A percentile compares a stretch with the other conserved stretches of the same genome.
Evolutionary conservation across 352 stramenopile species (phyloP).

Genomic region (Pythium coloratum): DNA sequence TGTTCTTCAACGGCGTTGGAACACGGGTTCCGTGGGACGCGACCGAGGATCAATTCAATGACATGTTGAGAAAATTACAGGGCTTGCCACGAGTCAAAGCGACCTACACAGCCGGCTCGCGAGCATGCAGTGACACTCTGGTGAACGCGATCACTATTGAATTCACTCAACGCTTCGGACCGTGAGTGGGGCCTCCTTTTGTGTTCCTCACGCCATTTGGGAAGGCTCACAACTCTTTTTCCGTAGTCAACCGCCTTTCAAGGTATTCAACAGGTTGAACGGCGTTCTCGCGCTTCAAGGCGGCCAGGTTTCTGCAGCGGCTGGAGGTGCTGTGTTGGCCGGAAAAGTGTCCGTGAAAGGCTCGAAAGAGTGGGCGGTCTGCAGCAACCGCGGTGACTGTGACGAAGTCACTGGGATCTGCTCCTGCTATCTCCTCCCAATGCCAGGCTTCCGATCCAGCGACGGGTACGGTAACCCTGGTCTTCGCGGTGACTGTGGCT

Average conservation of each 20-base stretch:
- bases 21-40: slow-evolving; percentile 56
- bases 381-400: slow-evolving; percentile 88
- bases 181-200: slow-evolving; percentile 33
- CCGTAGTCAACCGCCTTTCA: slow-evolving; percentile 55
- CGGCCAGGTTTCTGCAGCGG: slow-evolving; percentile 52
- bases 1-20: slow-evolving; percentile 66
- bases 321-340: slow-evolving; percentile 43
- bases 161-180: slow-evolving; percentile 57
- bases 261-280: slow-evolving; percentile 45
- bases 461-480: slow-evolving; percentile 87
- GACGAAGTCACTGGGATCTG: slow-evolving; percentile 60
- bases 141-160: slow-evolving; percentile 63
- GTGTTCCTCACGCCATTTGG: not conserved
- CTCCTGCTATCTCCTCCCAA: slow-evolving; percentile 58
- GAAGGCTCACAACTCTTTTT: not conserved
- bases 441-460: slow-evolving; percentile 80
- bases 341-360: slow-evolving; percentile 55
- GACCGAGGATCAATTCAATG: slow-evolving; percentile 44
- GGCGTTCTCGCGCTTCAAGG: slow-evolving; percentile 37
- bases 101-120: slow-evolving; percentile 40
- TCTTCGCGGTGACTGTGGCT: slow-evolving; percentile 91
- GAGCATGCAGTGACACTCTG: slow-evolving; percentile 41
- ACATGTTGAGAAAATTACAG: slow-evolving; percentile 44
- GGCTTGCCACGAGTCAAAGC: slow-evolving; percentile 45
- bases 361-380: slow-evolving; percentile 89